These are phyloP conservation scores for Capsicum rhomboideum DNA, from an alignment of 257 asterid genomes.

Conservation along the genomic window DNA sequence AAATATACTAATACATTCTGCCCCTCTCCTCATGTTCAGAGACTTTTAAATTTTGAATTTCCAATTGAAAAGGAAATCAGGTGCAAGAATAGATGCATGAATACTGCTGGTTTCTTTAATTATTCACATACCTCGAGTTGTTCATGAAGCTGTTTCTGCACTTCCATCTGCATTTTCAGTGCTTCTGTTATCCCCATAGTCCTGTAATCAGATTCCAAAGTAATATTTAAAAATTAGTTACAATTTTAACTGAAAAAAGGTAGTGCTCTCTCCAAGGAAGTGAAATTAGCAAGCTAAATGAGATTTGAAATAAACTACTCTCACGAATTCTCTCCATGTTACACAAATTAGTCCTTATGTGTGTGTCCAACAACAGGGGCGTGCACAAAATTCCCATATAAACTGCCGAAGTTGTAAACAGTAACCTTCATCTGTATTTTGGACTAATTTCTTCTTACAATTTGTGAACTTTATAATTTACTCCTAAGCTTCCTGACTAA, in stretches of 20 bases:
- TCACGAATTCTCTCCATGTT: neutral
- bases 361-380: neutral
- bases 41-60: too few species aligned
- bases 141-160: constrained; percentile 86
- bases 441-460: neutral
- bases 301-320: neutral
- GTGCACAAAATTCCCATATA: neutral
- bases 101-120: neutral
- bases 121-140: constrained; percentile 70
- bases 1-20: neutral
- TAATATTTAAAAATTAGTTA: neutral
- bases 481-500: neutral
- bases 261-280: constrained; percentile 2
- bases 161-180: constrained; percentile 78
- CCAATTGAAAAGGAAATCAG: neutral
- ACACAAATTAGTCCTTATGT: neutral
- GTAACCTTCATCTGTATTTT: neutral
- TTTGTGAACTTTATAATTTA: neutral
- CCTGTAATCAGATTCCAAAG: constrained; percentile 27
- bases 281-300: neutral
- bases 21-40: neutral
- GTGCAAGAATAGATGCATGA: neutral
- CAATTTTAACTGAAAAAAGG: constrained; percentile 4
- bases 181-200: constrained; percentile 77
- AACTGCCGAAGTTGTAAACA: neutral